Evolutionary conservation across 2,329 filamentous ascomycete genomes (phyloP), one percentile per base, ranked within the genome.

Genomic region (Pestalotiopsis sp.): DNA sequence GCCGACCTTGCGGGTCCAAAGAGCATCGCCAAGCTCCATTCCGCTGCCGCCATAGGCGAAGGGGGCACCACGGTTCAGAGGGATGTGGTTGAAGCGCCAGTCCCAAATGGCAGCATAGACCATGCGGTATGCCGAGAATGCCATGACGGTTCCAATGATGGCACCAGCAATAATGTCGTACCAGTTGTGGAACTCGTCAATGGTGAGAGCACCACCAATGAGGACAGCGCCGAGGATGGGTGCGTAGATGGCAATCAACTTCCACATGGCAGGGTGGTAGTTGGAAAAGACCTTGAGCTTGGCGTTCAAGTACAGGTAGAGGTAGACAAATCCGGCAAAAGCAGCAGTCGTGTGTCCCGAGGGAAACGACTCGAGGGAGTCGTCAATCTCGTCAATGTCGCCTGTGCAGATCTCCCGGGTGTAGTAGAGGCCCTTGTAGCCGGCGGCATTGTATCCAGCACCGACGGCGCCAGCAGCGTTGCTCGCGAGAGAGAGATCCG

Each of bases 281-380:
- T 93, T 91, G 71, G 87, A 82, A 73, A 90, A 93, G 68, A 93
- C 87, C 84, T 93, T 94, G 72, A 94, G 85, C 82, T 94, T 94
- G 62, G 90, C 92, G 78, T 94, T 94, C 59, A 94, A 86, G 81
- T 93, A 94, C 1, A 94, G 82, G 72, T 86, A 91, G 2, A 94
- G 81, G 76, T 88, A 94, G 25, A 92, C 85, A 73, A 93, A 91
- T 4, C 91, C 91, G 0, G 90, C 90, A 69, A 93, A 93, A 0
- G 91, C 91, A 1, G 91, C 91, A 0, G 91, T 92, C 4, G 90
- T 90, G 78, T 94, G 92, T 1, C 92, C 92, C 1, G 88, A 91
- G 0, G 92, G 92, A 79, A 94, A 91, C 0, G 88, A 91, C 75
- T 93, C 90, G 0, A 94, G 84, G 1, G 85, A 85, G 76, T 93